These are phyloP conservation scores for Singerocomus inundabilis DNA, from an alignment of 1,284 basidiomycete species.

Conservation along the genomic window DNA sequence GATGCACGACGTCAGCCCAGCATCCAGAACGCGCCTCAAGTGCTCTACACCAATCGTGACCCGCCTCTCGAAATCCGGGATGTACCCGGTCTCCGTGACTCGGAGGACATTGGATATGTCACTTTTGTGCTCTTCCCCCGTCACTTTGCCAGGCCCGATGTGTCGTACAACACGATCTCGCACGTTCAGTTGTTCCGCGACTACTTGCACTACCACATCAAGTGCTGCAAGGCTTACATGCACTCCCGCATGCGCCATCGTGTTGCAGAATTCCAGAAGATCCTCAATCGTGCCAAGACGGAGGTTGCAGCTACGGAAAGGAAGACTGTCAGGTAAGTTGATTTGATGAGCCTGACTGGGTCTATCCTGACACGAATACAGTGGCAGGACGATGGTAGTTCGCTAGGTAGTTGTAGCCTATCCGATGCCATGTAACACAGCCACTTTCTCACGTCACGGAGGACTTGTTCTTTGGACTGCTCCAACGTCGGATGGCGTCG, in stretches of 20 bases:
- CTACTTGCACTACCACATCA: conserved; percentile 99
- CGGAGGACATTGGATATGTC: conserved; percentile 96
- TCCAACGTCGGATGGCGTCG: neutral
- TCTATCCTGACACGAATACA: conserved; percentile 24
- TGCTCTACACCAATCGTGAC: conserved; percentile 94
- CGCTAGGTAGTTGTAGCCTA: conserved; percentile 36
- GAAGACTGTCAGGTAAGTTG: conserved; percentile 86
- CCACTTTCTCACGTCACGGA: conserved; percentile 24
- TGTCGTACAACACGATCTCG: conserved; percentile 85
- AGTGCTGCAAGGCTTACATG: conserved; percentile 99
- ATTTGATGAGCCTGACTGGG: conserved; percentile 1
- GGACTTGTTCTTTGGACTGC: neutral
- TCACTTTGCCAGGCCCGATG: conserved; percentile 81
- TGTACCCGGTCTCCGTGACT: conserved; percentile 75
- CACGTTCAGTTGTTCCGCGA: conserved; percentile 97
- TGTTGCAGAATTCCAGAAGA: conserved; percentile 96
- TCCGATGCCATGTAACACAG: neutral
- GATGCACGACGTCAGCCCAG: conserved; percentile 92
- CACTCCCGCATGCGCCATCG: conserved; percentile 96
- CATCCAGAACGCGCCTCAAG: conserved; percentile 97
- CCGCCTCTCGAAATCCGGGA: conserved; percentile 95
- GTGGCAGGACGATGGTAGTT: conserved; percentile 53
- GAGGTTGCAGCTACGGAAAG: conserved; percentile 83
- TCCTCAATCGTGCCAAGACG: conserved; percentile 97
- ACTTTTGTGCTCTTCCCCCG: conserved; percentile 98